These are phyloP conservation scores for Mrakia frigida DNA, from an alignment of 768 basidiomycete species.

Conservation along the genomic window DNA sequence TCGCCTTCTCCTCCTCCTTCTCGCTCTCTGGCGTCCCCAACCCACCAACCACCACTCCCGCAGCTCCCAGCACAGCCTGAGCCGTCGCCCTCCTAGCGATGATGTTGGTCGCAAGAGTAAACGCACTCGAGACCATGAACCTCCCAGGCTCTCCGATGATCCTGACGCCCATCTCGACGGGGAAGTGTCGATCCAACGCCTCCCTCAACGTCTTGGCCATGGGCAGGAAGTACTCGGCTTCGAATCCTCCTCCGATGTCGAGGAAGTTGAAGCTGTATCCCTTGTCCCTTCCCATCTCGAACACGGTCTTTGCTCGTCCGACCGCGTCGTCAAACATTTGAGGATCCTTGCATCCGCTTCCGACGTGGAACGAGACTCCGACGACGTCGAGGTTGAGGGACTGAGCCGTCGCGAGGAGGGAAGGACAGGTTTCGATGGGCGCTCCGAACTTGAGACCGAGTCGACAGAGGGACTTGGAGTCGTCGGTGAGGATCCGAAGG, in stretches of 20 bases:
- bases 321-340: conserved; percentile 85
- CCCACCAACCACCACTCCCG: background rate
- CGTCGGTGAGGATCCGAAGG: conserved; percentile 94
- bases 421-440: conserved; percentile 69
- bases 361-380: conserved; percentile 96
- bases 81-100: conserved; percentile 67
- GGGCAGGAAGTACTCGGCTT: conserved; percentile 73
- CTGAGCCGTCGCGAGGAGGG: conserved; percentile 69
- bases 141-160: conserved; percentile 95
- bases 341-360: conserved; percentile 92
- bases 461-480: conserved; percentile 86
- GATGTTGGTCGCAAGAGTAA: conserved; percentile 85
- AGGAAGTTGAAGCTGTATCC: conserved; percentile 80
- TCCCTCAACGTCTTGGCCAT: conserved; percentile 65
- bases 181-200: conserved; percentile 75
- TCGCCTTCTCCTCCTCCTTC: conserved; percentile 32
- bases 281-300: conserved; percentile 74
- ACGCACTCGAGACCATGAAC: conserved; percentile 87
- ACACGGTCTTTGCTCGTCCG: conserved; percentile 69
- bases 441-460: conserved; percentile 97
- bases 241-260: conserved; percentile 96
- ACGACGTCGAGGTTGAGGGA: conserved; percentile 77
- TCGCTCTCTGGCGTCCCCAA: conserved; percentile 43
- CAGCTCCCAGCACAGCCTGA: conserved; percentile 21
- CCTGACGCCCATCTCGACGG: conserved; percentile 57